Conservation (phyloP, 306 rosid species). For the Luffa acutangula region DNA sequence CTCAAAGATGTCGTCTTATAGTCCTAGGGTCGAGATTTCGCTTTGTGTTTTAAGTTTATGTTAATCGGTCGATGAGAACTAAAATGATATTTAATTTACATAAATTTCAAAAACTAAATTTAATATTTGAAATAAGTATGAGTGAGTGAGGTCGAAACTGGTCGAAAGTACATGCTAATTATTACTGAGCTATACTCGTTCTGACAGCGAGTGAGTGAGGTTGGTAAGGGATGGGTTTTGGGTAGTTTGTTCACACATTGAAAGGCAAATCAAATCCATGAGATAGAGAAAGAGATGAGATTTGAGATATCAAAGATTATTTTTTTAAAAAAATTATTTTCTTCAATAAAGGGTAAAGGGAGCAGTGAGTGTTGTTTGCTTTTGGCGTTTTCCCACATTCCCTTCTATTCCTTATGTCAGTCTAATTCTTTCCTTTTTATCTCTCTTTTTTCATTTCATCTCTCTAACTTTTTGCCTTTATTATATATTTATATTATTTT, state of each 20-base stretch:
- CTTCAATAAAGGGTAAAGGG: background rate
- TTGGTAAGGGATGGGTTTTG: conserved; percentile 41
- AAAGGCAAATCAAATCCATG: background rate
- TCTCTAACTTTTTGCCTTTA: background rate
- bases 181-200: too few relatives aligned
- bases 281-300: conserved; percentile 20
- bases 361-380: conserved; percentile 17
- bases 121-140: too few relatives aligned
- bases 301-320: background rate
- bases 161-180: too few relatives aligned
- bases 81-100: too few relatives aligned
- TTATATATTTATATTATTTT: background rate
- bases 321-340: background rate
- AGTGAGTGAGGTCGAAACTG: too few relatives aligned
- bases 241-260: conserved; percentile 6
- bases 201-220: conserved; percentile 29
- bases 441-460: background rate
- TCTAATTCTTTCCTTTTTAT: conserved; percentile 12
- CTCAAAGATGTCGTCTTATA: too few relatives aligned
- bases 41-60: too few relatives aligned
- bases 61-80: too few relatives aligned
- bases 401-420: conserved; percentile 17
- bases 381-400: conserved; percentile 35
- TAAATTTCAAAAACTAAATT: too few relatives aligned
- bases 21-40: too few relatives aligned